phyloP scores from a whole-genome alignment of 352 stramenopile genomes.

The Globisporangium yorkense region DNA sequence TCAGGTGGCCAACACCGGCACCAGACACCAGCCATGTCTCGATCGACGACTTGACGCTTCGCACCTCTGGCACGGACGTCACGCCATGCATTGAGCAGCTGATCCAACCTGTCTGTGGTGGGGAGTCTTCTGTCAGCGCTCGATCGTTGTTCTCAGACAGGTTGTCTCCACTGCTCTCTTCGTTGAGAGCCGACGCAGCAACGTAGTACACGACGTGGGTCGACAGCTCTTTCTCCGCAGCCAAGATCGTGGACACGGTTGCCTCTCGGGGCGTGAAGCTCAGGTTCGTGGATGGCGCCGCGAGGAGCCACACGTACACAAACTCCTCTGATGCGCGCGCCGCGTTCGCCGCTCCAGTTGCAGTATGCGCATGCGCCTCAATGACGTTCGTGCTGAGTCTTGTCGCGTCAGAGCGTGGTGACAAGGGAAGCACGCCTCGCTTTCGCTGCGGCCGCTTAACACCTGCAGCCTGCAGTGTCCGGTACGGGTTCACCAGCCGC shows the following conservation, averaged over 20 bases:
- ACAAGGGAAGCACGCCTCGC: conserved; percentile 3
- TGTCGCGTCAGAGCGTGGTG: neutral
- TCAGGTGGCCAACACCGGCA: conserved; percentile 45
- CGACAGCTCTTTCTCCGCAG: conserved; percentile 54
- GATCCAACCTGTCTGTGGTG: conserved; percentile 47
- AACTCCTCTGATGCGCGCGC: conserved; percentile 5
- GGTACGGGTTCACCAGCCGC: conserved; percentile 40
- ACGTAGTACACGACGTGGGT: conserved; percentile 69
- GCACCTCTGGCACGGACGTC: conserved; percentile 25
- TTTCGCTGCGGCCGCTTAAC: neutral
- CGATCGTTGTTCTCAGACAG: conserved; percentile 6
- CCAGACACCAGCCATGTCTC: conserved; percentile 55
- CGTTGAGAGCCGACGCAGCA: conserved; percentile 24
- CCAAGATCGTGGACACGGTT: conserved; percentile 19
- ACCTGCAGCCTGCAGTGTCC: conserved; percentile 7
- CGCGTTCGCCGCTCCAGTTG: no score
- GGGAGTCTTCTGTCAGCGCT: conserved; percentile 17
- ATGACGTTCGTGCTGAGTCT: no score
- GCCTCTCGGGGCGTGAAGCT: conserved; percentile 44
- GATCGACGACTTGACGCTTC: conserved; percentile 35
- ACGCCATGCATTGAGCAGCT: conserved; percentile 44
- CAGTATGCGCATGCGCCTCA: no score
- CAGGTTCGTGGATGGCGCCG: conserved; percentile 31
- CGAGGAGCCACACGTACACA: conserved; percentile 47
- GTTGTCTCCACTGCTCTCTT: neutral